Conservation (phyloP, 116 monocot species). For the Zostera marina region DNA sequence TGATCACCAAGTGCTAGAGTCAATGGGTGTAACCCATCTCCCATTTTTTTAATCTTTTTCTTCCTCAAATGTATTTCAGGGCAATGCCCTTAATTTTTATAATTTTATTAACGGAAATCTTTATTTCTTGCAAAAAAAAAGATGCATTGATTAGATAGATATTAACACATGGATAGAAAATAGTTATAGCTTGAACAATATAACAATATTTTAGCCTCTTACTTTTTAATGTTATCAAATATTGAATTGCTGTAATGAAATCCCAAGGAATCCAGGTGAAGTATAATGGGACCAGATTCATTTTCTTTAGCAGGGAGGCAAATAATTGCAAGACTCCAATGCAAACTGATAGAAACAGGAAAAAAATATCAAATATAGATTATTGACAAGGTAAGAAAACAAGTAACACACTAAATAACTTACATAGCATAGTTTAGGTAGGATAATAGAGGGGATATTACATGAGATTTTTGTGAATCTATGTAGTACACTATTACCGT, state of each 20-base stretch:
- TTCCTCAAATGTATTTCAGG: too few relatives aligned
- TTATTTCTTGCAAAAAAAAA: too few relatives aligned
- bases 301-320: conserved; percentile 80
- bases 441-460: background rate
- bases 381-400: background rate
- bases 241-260: conserved; percentile 46
- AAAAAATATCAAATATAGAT: background rate
- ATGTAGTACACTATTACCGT: background rate
- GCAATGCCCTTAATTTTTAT: too few relatives aligned
- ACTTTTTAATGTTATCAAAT: conserved; percentile 40
- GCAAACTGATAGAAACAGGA: conserved; percentile 31
- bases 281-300: conserved; percentile 70
- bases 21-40: too few relatives aligned
- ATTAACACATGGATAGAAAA: too few relatives aligned
- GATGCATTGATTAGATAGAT: background rate
- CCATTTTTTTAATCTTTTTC: too few relatives aligned
- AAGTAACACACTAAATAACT: background rate
- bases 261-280: conserved; percentile 93
- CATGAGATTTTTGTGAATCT: too few relatives aligned
- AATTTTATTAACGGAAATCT: too few relatives aligned
- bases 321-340: conserved; percentile 95
- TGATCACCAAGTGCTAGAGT: too few relatives aligned
- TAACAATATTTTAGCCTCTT: conserved; percentile 3
- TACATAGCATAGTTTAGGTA: background rate
- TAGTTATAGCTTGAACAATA: background rate